Evolutionary conservation across 257 asterid species (phyloP).

Genomic region (Rubia yunnanensis): DNA sequence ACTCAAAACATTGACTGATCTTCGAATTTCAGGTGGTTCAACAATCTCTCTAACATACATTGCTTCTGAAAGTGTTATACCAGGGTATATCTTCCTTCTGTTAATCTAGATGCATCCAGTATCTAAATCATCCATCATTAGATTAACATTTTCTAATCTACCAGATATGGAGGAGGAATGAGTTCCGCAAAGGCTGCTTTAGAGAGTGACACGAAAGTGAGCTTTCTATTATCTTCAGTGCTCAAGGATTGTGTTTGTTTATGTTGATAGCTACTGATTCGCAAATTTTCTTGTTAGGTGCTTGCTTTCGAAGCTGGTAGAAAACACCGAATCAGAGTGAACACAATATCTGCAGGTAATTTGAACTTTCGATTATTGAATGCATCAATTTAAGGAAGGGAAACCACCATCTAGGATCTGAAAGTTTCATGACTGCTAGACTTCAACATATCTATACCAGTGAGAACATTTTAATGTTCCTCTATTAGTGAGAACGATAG

Average conservation of each 20-base stretch:
- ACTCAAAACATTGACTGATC: constrained; percentile 6
- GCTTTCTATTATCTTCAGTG: constrained; percentile 19
- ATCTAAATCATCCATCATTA: background rate
- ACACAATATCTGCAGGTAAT: constrained; percentile 98
- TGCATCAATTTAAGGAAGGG: background rate
- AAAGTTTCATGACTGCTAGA: background rate
- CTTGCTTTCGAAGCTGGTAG: constrained; percentile 99
- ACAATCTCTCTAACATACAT: constrained; percentile 85
- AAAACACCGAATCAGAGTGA: constrained; percentile 62
- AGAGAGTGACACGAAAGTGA: constrained; percentile 83
- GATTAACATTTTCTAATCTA: constrained; percentile 9
- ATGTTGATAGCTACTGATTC: constrained; percentile 5
- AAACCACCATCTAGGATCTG: background rate
- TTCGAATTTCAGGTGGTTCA: constrained; percentile 64
- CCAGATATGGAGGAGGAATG: constrained; percentile 97
- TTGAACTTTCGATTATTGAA: background rate
- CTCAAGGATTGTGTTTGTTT: constrained; percentile 2
- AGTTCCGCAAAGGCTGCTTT: constrained; percentile 96
- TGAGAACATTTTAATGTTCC: background rate
- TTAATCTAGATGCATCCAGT: background rate
- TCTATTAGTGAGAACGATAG: background rate
- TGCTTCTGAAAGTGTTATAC: constrained; percentile 93
- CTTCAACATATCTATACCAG: background rate
- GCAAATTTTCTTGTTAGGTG: constrained; percentile 35
- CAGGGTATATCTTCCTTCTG: constrained; percentile 48